Evolutionary conservation across 495 filamentous ascomycete species (phyloP).

Genomic region (Talaromyces adpressus): DNA sequence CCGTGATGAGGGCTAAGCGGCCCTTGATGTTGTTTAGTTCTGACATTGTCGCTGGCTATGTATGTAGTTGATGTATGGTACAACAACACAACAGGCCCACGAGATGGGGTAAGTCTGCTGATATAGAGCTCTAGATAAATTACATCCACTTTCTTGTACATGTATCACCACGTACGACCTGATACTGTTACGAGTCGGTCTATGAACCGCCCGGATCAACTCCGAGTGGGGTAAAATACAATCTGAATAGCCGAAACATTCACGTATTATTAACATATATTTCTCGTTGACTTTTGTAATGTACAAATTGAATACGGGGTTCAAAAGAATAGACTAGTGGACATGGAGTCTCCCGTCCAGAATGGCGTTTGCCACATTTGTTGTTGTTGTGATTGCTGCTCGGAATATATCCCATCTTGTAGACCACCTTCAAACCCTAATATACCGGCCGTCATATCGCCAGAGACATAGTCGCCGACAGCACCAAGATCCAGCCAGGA

Average conservation of each 20-base stretch:
- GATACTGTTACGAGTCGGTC: not conserved
- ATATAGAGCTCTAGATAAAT: not conserved
- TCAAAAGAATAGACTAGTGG: constrained; percentile 35
- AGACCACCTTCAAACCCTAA: constrained; percentile 23
- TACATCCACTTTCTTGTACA: not conserved
- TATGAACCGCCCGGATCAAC: not conserved
- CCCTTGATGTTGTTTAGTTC: constrained; percentile 44
- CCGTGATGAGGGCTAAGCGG: constrained; percentile 56
- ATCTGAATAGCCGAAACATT: not conserved
- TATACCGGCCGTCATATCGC: constrained; percentile 30
- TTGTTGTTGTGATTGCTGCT: constrained; percentile 21
- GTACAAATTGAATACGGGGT: not conserved
- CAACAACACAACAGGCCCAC: not conserved
- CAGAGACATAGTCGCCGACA: constrained; percentile 49
- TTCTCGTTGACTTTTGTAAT: not conserved
- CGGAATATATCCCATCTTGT: constrained; percentile 1
- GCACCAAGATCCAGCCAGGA: constrained; percentile 52
- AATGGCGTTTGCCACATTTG: constrained; percentile 34
- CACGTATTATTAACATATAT: not conserved
- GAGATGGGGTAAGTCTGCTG: not conserved
- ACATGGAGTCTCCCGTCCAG: constrained; percentile 37
- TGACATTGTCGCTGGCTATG: not conserved
- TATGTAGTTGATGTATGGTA: not conserved
- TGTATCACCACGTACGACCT: not conserved
- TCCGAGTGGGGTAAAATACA: constrained; percentile 1